Percentiles rank a stretch among this genome's conserved stretches.
These are phyloP conservation scores for Globisporangium heterothallicum DNA, from an alignment of 352 stramenopile genomes.

Conservation along the genomic window DNA sequence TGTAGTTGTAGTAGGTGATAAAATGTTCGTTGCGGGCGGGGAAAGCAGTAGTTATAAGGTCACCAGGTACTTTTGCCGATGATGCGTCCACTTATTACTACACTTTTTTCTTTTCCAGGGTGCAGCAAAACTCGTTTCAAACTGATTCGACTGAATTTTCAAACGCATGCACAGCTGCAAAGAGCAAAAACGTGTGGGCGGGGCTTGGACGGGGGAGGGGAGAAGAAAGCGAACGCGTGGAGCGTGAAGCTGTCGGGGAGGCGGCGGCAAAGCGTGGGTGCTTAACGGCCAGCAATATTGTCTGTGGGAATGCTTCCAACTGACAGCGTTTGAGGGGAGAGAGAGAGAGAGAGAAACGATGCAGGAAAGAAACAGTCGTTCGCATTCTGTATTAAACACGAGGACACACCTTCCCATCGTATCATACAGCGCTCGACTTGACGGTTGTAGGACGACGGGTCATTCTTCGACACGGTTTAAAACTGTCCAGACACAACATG, in stretches of 20 bases:
- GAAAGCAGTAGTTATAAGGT: slow-evolving; percentile 24
- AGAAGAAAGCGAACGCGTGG: not conserved
- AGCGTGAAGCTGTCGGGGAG: not conserved
- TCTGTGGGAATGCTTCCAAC: not conserved
- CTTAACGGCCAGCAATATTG: slow-evolving; percentile 8
- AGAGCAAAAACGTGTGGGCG: slow-evolving; percentile 11
- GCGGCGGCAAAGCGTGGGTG: not conserved
- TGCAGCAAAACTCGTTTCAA: slow-evolving; percentile 68
- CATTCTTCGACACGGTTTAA: not conserved
- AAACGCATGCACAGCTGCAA: slow-evolving; percentile 84
- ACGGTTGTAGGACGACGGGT: not conserved
- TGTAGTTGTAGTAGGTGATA: not conserved
- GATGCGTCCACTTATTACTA: slow-evolving; percentile 18
- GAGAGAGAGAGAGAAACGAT: not conserved
- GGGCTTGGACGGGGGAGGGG: not conserved
- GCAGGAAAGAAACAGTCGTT: not conserved
- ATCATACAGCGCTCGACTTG: not conserved
- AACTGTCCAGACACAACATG: not conserved
- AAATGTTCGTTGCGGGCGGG: not conserved
- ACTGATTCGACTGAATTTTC: slow-evolving; percentile 68
- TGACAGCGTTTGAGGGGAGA: not conserved
- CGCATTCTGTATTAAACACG: not conserved
- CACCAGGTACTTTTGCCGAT: slow-evolving; percentile 26
- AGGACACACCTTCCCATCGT: not conserved
- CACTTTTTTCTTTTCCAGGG: slow-evolving; percentile 78